Evolutionary conservation across 805 yeast species (phyloP), one percentile per base, ranked within the genome.

Genomic region (Huiozyma naganishii): DNA sequence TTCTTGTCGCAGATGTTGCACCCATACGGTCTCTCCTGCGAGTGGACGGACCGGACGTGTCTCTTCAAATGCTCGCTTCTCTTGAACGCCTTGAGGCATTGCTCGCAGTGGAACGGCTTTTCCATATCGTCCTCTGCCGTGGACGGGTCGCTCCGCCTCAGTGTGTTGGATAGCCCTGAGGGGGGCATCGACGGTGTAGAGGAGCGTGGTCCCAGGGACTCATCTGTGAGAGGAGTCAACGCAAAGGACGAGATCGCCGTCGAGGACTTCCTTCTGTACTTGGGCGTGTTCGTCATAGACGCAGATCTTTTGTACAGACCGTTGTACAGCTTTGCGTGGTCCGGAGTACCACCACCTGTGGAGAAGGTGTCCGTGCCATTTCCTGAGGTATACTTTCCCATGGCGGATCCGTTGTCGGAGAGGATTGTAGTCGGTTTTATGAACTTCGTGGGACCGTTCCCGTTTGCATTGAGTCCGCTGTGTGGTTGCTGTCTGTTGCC

Each of bases 61-160:
- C 88, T 64, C 56, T 77, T 78, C 54, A 79, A 64, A 56, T 80
- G 85, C 47, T 81, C 85, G 52, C 76, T 76, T 48, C 85, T 69
- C 50, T 73, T 74, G 60, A 81, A 80, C 4, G 55, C 53, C 50
- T 69, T 70, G 1, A 53, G 48, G 48, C 76, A 72, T 8, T 57
- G 52, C 6, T 51, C 49, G 46, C 72, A 71, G 27, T 52, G 52
- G 50, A 64, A 64, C 29, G 67, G 66, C 48, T 66, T 68, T 9
- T 64, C 68, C 27, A 48, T 54, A 32, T 54, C 63, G 13, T 52
- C 60, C 29, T 30, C 6, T 41, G 29, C 27, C 4, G 27, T 29
- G 11, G 23, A 4, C 23, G 23, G 23, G 23, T 17, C 23, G 23
- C 4, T 17, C 23, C 23, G 23, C 23, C 23, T 17, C n/a, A 36